Percentiles rank a stretch among this genome's conserved stretches.
Conservation (phyloP, 2,329 filamentous ascomycete genomes). For the Monosporascus sp. region DNA sequence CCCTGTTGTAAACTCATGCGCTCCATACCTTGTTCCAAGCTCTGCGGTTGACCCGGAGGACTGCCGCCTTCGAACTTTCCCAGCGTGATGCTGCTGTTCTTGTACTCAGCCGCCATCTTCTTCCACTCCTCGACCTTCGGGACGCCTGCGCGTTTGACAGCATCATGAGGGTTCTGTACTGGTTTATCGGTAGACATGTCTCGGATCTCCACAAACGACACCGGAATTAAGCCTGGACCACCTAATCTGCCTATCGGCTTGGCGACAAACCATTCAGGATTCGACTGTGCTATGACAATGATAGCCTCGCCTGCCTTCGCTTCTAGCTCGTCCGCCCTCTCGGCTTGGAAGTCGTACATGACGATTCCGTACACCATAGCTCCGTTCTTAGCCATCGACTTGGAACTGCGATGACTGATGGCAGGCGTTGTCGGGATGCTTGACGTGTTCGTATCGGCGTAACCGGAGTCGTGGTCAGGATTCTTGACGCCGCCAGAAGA, state of each 20-base stretch:
- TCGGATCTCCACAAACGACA: constrained; percentile 92
- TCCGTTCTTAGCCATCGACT: constrained; percentile 51
- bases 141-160: constrained; percentile 82
- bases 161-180: constrained; percentile 76
- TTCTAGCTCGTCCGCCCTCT: constrained; percentile 91
- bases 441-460: constrained; percentile 53
- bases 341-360: constrained; percentile 93
- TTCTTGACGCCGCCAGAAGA: constrained; percentile 47
- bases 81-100: constrained; percentile 95
- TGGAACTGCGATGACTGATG: constrained; percentile 43
- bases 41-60: constrained; percentile 32
- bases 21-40: constrained; percentile 66
- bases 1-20: constrained; percentile 67
- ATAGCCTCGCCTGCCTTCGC: constrained; percentile 94
- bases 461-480: constrained; percentile 86
- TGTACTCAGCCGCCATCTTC: constrained; percentile 98
- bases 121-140: constrained; percentile 98
- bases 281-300: constrained; percentile 97
- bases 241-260: constrained; percentile 98
- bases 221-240: constrained; percentile 89
- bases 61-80: constrained; percentile 73
- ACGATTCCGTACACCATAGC: constrained; percentile 96
- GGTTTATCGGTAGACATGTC: constrained; percentile 86
- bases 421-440: constrained; percentile 28
- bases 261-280: constrained; percentile 98